These are phyloP conservation scores for Paraphaeosphaeria sporulosa DNA, from an alignment of 2,329 filamentous ascomycete genomes.

Conservation along the genomic window DNA sequence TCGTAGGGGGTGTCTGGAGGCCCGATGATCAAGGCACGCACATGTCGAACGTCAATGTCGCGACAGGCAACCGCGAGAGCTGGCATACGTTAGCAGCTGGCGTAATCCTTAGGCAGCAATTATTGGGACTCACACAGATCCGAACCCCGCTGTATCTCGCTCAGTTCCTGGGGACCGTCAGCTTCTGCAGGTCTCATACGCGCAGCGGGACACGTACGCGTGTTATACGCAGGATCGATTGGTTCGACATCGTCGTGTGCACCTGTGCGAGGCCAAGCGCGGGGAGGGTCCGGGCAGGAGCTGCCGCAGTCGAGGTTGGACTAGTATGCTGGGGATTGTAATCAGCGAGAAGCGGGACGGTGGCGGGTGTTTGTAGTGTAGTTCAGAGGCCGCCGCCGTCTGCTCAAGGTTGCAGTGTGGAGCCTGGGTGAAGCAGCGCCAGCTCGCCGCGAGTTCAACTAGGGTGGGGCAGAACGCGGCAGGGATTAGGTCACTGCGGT, in stretches of 20 bases:
- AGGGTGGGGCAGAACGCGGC: too few species aligned
- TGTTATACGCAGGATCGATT: constrained; percentile 87
- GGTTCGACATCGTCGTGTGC: constrained; percentile 72
- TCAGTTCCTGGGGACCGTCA: constrained; percentile 72
- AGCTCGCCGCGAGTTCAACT: constrained; percentile 9
- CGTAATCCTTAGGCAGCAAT: constrained; percentile 15
- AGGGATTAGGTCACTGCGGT: background rate
- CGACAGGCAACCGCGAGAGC: constrained; percentile 87
- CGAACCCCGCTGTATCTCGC: constrained; percentile 80
- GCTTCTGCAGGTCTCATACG: constrained; percentile 13
- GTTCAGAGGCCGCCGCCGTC: constrained; percentile 15
- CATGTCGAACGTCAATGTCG: constrained; percentile 86
- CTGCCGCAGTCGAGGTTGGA: background rate
- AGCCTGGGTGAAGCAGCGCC: constrained; percentile 19
- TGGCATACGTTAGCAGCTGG: constrained; percentile 47
- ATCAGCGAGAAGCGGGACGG: background rate
- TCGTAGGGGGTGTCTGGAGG: constrained; percentile 96
- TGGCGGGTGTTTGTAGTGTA: constrained; percentile 9
- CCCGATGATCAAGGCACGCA: constrained; percentile 87
- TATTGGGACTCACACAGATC: constrained; percentile 74
- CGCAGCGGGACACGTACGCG: constrained; percentile 63
- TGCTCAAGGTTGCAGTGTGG: constrained; percentile 14
- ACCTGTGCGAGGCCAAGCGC: background rate
- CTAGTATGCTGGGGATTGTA: background rate
- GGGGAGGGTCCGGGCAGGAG: background rate